phyloP scores from a whole-genome alignment of 352 stramenopile genomes.

The Phytophthora cactorum region DNA sequence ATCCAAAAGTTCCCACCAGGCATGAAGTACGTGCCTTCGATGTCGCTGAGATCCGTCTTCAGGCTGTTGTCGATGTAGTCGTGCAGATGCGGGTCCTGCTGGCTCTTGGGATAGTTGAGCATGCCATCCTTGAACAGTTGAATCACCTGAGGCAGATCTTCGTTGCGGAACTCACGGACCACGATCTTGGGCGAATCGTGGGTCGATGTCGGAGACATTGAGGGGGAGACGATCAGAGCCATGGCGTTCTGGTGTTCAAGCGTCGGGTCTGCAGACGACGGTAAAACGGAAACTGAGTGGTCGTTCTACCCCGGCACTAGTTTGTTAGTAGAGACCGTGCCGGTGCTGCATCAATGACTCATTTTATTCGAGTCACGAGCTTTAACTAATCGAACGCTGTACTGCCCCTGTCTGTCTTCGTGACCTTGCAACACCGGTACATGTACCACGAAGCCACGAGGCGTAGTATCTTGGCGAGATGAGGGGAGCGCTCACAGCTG shows the following conservation, averaged over 20 bases:
- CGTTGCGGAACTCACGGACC: conserved; percentile 19
- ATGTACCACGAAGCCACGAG: neutral
- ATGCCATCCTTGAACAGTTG: conserved; percentile 33
- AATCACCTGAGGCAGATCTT: conserved; percentile 31
- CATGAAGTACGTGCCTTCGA: conserved; percentile 41
- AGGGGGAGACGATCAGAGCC: conserved; percentile 14
- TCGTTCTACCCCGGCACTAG: neutral
- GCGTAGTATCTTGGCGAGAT: neutral
- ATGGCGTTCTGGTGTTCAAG: conserved; percentile 12
- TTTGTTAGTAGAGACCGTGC: conserved; percentile 11
- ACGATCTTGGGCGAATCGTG: conserved; percentile 24
- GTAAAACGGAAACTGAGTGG: conserved; percentile 18
- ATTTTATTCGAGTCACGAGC: neutral
- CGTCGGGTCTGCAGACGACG: neutral
- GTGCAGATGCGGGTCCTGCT: conserved; percentile 16
- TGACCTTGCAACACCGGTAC: conserved; percentile 15
- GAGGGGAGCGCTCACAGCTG: conserved; percentile 22
- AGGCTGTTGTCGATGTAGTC: conserved; percentile 33
- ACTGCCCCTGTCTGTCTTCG: neutral
- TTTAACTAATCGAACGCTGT: neutral
- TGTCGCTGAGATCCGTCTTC: conserved; percentile 34
- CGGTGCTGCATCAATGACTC: conserved; percentile 5
- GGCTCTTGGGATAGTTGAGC: conserved; percentile 22
- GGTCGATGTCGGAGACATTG: neutral
- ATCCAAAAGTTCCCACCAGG: conserved; percentile 55